Base-by-base conservation (phyloP, 495 filamentous ascomycete species). In the Neurospora sp. region DNA sequence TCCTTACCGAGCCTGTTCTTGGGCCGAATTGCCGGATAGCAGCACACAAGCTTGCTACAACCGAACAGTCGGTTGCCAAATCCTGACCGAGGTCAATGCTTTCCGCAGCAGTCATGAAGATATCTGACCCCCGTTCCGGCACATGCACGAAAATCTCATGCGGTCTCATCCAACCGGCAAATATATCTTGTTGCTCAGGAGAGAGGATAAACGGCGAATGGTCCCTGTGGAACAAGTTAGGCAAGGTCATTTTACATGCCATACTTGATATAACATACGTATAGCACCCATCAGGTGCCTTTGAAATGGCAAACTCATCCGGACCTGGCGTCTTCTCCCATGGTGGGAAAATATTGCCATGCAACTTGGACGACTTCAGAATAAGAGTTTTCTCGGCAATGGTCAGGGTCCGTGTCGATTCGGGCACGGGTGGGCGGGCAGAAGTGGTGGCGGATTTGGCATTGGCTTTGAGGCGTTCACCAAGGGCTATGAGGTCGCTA, bases 21-120 rank as follows among this genome's bases (percentile, higher is more conserved):
- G 80, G 78, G 5, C 76, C 74, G 40, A 85, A 73, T 40, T 83
- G 79, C 9, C 78, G 81, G 73, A 90, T 90, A 9, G 86, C 90
- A 69, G 95, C 94, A 78, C 94, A 98, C 12, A 99, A 87, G 81
- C 95, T 97, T 6, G 96, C 96, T 48, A 99, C 94, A 7, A 99
- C 94, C 6, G 96, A 98, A 76, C 96, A 99, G 76, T 99, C 96
- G 3, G 94, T 94, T 22, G 95, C 90, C 48, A 96, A 86, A 79
- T 98, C 96, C 82, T 99, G 96, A 6, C 97, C 93, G 14, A 99
- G 85, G 79, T 98, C 96, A 69, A 89, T 86, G 44, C 85, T 84
- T 2, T 81, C 76, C 4, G 78, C 77, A 2, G 86, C 81, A 35
- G 78, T 74, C 90, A 93, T 94, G 16, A 86, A 77, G 40, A 85